Percentiles rank a stretch among this genome's conserved stretches.
Evolutionary conservation across 768 basidiomycete species (phyloP).

Genomic region (Exsudoporus frostii): DNA sequence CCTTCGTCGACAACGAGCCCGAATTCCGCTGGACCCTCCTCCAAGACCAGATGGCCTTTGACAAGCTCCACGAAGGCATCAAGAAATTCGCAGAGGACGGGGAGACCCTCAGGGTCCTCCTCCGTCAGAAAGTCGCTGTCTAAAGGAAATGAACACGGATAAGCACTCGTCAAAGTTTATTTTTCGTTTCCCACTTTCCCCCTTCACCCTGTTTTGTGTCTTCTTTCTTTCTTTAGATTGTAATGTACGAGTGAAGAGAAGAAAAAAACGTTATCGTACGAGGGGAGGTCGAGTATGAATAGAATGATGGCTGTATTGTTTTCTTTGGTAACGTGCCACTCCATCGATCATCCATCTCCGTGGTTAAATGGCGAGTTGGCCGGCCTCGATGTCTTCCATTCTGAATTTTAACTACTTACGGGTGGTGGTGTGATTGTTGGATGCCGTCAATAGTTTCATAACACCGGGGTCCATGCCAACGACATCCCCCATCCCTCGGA

Average conservation of each 20-base stretch:
- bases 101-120: slow-evolving; percentile 76
- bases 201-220: no score
- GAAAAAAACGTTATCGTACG: no score
- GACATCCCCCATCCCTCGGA: background rate
- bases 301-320: no score
- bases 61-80: slow-evolving; percentile 98
- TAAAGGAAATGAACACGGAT: background rate
- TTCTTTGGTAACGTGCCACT: no score
- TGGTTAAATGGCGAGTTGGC: background rate
- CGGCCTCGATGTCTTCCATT: background rate
- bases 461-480: background rate
- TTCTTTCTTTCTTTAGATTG: no score
- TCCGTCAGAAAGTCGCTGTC: slow-evolving; percentile 60
- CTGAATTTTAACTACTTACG: background rate
- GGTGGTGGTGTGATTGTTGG: background rate
- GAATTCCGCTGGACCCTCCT: slow-evolving; percentile 95
- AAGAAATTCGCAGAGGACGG: slow-evolving; percentile 98
- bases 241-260: no score
- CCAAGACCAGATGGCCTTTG: slow-evolving; percentile 96
- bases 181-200: no score
- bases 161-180: no score
- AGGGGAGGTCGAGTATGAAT: no score
- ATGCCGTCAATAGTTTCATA: background rate
- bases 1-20: slow-evolving; percentile 87
- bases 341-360: slow-evolving; percentile 4